A percentile compares a stretch with the other conserved stretches of the same genome.
phyloP scores from a whole-genome alignment of 2,329 filamentous ascomycete species.

The Simplicillium sp. region DNA sequence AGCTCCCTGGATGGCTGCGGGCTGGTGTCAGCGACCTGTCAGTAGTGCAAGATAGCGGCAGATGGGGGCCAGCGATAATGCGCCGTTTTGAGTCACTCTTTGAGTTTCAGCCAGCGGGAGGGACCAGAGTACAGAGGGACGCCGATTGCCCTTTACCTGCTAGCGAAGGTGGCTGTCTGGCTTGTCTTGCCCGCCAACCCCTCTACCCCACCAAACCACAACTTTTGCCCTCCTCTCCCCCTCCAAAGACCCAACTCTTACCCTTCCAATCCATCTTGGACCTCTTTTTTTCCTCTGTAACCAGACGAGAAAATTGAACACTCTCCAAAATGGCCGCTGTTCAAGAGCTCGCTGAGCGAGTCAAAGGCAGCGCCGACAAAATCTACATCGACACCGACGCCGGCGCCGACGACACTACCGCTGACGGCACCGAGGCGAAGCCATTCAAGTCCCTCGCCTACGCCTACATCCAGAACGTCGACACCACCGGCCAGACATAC shows the following conservation, averaged over 20 bases:
- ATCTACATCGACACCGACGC: constrained; percentile 76
- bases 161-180: too few relatives aligned
- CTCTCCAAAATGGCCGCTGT: constrained; percentile 26
- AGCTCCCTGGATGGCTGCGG: too few relatives aligned
- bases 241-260: constrained; percentile 1
- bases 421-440: constrained; percentile 58
- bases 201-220: neutral
- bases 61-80: too few relatives aligned
- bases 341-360: constrained; percentile 41
- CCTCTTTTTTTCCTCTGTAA: neutral
- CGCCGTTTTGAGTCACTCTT: neutral
- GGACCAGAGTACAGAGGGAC: neutral
- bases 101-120: neutral
- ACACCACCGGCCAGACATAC: constrained; percentile 49
- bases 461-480: constrained; percentile 64
- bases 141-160: too few relatives aligned
- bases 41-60: too few relatives aligned
- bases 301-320: neutral
- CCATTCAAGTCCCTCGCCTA: constrained; percentile 76
- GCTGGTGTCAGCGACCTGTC: too few relatives aligned
- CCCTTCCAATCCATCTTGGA: too few relatives aligned
- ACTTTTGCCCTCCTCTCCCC: neutral
- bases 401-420: constrained; percentile 60
- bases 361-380: constrained; percentile 32
- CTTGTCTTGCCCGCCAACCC: neutral